Conservation (phyloP, 305 asterid genomes). For the Fraxinus dipetala region DNA sequence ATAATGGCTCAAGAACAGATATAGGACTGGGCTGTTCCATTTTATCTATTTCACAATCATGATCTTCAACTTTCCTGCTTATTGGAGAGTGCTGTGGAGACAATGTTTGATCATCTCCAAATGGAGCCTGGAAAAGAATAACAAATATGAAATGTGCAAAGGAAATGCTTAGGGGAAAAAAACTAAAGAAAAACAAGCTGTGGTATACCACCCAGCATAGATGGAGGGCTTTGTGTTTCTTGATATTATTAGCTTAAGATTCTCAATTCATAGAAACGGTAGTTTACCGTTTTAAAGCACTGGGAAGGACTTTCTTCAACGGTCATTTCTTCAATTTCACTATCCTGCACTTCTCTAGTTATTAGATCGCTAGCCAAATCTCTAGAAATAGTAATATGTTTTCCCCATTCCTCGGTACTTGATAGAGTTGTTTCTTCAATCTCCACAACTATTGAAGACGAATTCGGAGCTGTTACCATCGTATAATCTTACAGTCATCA, state of each 20-base stretch:
- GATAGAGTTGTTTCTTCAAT: conserved; percentile 35
- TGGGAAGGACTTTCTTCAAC: conserved; percentile 33
- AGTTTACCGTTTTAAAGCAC: conserved; percentile 41
- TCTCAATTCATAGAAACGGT: conserved; percentile 4
- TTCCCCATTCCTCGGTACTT: conserved; percentile 37
- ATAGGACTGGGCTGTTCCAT: conserved; percentile 82
- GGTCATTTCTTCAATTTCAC: conserved; percentile 33
- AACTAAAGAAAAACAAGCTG: not conserved
- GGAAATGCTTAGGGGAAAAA: not conserved
- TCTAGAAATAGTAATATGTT: conserved; percentile 14
- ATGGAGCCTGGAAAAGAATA: conserved; percentile 41
- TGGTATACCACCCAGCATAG: not conserved
- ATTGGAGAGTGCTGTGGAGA: conserved; percentile 37
- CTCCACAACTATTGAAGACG: conserved; percentile 31
- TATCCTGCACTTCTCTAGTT: conserved; percentile 32
- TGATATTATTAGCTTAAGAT: not conserved
- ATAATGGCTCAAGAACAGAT: conserved; percentile 84
- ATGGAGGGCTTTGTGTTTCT: not conserved
- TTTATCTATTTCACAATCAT: conserved; percentile 41
- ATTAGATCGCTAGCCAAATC: conserved; percentile 26
- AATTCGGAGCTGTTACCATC: conserved; percentile 20
- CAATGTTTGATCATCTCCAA: conserved; percentile 35
- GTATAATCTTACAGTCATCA: conserved; percentile 4
- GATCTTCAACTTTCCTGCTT: conserved; percentile 35
- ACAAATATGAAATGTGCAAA: conserved; percentile 12